phyloP scores from a whole-genome alignment of 108 stramenopile species.

The Stephanodiscus triporus region DNA sequence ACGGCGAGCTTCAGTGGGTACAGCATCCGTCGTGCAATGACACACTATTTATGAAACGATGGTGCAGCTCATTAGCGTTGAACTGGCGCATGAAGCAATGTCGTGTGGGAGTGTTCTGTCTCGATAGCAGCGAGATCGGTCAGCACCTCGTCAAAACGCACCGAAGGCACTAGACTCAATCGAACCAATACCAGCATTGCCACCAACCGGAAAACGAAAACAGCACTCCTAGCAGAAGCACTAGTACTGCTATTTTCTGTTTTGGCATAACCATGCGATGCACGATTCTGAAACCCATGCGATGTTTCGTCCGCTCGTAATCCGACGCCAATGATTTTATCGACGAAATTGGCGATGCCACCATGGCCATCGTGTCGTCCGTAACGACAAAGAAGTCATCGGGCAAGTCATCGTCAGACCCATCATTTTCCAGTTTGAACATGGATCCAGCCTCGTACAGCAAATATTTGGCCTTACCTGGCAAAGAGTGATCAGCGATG shows the following conservation, averaged over 20 bases:
- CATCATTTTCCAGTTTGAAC: constrained; percentile 69
- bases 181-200: constrained; percentile 46
- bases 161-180: constrained; percentile 40
- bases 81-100: constrained; percentile 66
- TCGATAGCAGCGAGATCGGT: constrained; percentile 13
- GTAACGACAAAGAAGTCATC: constrained; percentile 66
- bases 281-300: too few species aligned
- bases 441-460: constrained; percentile 96
- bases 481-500: constrained; percentile 73
- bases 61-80: constrained; percentile 63
- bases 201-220: too few species aligned
- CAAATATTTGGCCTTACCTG: constrained; percentile 91
- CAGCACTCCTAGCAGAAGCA: too few species aligned
- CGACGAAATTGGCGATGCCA: constrained; percentile 68
- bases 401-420: constrained; percentile 56
- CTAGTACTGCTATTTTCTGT: constrained; percentile 39
- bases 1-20: constrained; percentile 71
- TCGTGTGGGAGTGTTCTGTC: constrained; percentile 58
- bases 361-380: constrained; percentile 63
- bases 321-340: constrained; percentile 74
- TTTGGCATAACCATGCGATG: constrained; percentile 77
- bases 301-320: too few species aligned
- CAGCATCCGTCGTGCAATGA: constrained; percentile 34
- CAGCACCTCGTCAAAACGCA: constrained; percentile 42
- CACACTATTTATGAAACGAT: constrained; percentile 35